A percentile compares a stretch with the other conserved stretches of the same genome.
These are phyloP conservation scores for Ophiostoma angusticollis DNA, from an alignment of 2,329 filamentous ascomycete genomes.

Conservation along the genomic window DNA sequence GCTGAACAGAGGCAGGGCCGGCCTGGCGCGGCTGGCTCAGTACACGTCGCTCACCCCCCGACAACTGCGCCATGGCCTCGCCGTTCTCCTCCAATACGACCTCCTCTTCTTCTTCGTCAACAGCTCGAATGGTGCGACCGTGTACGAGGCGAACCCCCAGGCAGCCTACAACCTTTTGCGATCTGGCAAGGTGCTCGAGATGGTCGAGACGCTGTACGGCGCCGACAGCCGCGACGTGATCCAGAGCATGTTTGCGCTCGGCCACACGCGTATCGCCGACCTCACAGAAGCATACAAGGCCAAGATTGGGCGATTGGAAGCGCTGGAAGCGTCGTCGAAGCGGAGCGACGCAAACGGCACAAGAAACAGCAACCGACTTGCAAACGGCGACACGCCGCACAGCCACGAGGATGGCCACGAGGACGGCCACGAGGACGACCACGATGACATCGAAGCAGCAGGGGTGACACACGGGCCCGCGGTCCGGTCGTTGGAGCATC, in stretches of 20 bases:
- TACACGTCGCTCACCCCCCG: slow-evolving; percentile 60
- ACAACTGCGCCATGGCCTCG: slow-evolving; percentile 69
- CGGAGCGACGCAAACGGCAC: neutral
- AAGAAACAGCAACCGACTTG: slow-evolving; percentile 2
- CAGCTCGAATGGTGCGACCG: slow-evolving; percentile 36
- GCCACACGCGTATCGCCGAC: slow-evolving; percentile 61
- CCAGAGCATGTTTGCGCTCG: slow-evolving; percentile 61
- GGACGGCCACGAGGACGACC: neutral
- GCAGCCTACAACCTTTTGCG: slow-evolving; percentile 74
- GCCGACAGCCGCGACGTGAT: slow-evolving; percentile 61
- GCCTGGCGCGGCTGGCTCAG: slow-evolving; percentile 54
- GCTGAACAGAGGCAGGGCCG: slow-evolving; percentile 64
- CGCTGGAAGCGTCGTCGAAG: slow-evolving; percentile 10
- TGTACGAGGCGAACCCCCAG: slow-evolving; percentile 73
- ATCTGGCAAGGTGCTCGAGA: slow-evolving; percentile 65
- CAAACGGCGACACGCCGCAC: slow-evolving; percentile 18
- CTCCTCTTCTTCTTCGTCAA: slow-evolving; percentile 64
- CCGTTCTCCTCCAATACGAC: slow-evolving; percentile 78
- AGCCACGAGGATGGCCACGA: neutral
- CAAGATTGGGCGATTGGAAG: no score
- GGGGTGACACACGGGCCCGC: slow-evolving; percentile 19
- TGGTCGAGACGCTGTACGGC: slow-evolving; percentile 63
- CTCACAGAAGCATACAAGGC: slow-evolving; percentile 49
- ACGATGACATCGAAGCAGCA: no score
- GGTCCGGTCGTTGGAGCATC: slow-evolving; percentile 33